Base-by-base conservation (phyloP, 805 yeast genomes). In the Ogataea thermomethanolica region DNA sequence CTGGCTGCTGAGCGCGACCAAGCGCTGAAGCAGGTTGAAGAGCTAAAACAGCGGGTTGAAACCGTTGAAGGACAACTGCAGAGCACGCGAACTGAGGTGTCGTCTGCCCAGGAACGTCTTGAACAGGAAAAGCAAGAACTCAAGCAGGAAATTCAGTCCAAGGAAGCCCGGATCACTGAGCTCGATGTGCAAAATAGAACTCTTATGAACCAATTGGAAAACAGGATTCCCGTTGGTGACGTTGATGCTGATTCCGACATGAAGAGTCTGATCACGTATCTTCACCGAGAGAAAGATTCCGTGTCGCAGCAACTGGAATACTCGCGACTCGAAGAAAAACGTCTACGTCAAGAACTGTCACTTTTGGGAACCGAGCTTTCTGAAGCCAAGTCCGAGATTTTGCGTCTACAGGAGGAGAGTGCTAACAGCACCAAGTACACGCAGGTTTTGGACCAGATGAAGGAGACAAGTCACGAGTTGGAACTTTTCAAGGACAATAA, bases 221-320 rank as follows among this genome's bases (percentile, higher is more conserved):
- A 50, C 15, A 43, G 56, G 1, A 50, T 56, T 13, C 30, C 39
- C 4, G 34, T 47, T 5, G 38, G 38, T 25, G 44, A 45, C 2
- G 29, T 40, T 39, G 52, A 47, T 41, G 50, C 39, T 11, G 59
- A 53, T 29, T 53, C 54, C 33, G 72, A 68, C 36, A 54, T 72
- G 48, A 68, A 71, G 29, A 80, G 81, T 46, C 71, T 87, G 21
- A 64, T 88, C 25, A 56, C 70, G 1, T 80, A 74, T 51, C 65
- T 88, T 42, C 80, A 90, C 33, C 78, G 82, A 45, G 95, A 86
- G 49, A 84, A 81, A 53, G 95, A 88, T 46, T 67, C 81, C 4
- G 69, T 80, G 1, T 81, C 78, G 34, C 72, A 79, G 7, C 84
- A 80, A 50, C 64, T 78, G 23, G 76, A 74, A 33, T 64, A 67